Base-by-base conservation (phyloP, 2,329 filamentous ascomycete genomes). In the Claviceps africana region DNA sequence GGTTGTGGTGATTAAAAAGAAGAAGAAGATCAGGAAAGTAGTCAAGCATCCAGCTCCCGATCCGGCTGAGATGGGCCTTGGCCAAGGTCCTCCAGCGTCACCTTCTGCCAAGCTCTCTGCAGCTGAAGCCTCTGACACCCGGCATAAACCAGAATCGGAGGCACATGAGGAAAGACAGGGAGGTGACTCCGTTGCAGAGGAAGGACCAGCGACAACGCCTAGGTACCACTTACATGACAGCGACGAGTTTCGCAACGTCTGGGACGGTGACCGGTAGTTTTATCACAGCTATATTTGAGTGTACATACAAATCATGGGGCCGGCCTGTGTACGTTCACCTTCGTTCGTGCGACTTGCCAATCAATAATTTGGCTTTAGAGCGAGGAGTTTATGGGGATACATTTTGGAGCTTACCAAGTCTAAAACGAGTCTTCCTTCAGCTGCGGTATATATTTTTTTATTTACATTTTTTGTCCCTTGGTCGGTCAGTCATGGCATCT, bases 181-280 rank as follows among this genome's bases (percentile, higher is more conserved):
- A 47, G 56, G 33, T 13, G 37, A 48, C 21, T 28, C 53, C 55
- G 44, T 19, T 57, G 28, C 54, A 60, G 25, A 44, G 49, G 22
- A 50, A 19, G 37, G 50, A 53, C 22, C 47, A 53, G 42, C 22
- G 44, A 4, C 55, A 61, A 21, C 49, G 8, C 47, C 48, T 15
- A 57, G 53, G 39, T 68, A 66, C 48, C 59, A 61, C 28, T 61
- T 67, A 2, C 57, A 65, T n/a, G 66, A 69, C 19, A 63, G 64
- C 30, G 72, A 73, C 3, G 72, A 71, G 52, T 74, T 74, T 54
- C 64, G 64, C 21, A 74, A 75, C 55, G 70, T 73, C n/a, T 75
- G 72, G 72, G 52, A 42, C 21, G 30, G 50, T 19, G 39, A 51
- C 19, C 47, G 30, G 30, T 52, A 19, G 47, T 47, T 7, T 15